Evolutionary conservation across 2,329 filamentous ascomycete species (phyloP).

Genomic region (Lomentospora prolificans): DNA sequence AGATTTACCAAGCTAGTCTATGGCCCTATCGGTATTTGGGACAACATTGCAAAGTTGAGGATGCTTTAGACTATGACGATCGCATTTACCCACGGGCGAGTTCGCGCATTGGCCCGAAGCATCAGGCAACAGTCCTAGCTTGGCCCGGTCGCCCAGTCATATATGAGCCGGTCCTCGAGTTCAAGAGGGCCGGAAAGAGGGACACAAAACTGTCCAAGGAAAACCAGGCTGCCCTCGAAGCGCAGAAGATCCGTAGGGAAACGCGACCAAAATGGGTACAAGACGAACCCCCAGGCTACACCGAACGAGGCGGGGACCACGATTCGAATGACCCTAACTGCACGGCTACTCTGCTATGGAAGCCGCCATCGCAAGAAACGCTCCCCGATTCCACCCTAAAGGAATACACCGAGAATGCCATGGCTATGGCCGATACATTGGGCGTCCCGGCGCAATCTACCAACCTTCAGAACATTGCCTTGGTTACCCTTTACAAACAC

Average conservation of each 20-base stretch:
- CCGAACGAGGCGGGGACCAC: conserved; percentile 72
- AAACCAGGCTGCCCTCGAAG: conserved; percentile 66
- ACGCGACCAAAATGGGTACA: conserved; percentile 87
- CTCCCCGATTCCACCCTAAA: conserved; percentile 52
- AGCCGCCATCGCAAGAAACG: conserved; percentile 52
- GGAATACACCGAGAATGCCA: conserved; percentile 65
- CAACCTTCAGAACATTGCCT: conserved; percentile 78
- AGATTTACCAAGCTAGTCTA: conserved; percentile 83
- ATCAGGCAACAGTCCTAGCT: conserved; percentile 75
- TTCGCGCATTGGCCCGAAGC: conserved; percentile 79
- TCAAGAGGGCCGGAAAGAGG: conserved; percentile 74
- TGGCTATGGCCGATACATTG: conserved; percentile 52
- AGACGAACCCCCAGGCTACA: conserved; percentile 81
- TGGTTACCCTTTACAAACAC: conserved; percentile 62
- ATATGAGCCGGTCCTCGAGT: conserved; percentile 78
- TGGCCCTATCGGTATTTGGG: conserved; percentile 96
- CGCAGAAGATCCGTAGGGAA: conserved; percentile 68
- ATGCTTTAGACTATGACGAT: conserved; percentile 93
- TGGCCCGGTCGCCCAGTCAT: conserved; percentile 87
- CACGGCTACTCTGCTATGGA: conserved; percentile 70
- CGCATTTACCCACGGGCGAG: conserved; percentile 93
- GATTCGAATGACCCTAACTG: conserved; percentile 60
- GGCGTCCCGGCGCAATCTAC: conserved; percentile 69
- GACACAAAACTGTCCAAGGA: conserved; percentile 73
- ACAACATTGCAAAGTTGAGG: conserved; percentile 89